Percentiles rank a stretch among this genome's conserved stretches.
Evolutionary conservation across 441 rosid genomes (phyloP).

Genomic region (Syzygium syzygioides): DNA sequence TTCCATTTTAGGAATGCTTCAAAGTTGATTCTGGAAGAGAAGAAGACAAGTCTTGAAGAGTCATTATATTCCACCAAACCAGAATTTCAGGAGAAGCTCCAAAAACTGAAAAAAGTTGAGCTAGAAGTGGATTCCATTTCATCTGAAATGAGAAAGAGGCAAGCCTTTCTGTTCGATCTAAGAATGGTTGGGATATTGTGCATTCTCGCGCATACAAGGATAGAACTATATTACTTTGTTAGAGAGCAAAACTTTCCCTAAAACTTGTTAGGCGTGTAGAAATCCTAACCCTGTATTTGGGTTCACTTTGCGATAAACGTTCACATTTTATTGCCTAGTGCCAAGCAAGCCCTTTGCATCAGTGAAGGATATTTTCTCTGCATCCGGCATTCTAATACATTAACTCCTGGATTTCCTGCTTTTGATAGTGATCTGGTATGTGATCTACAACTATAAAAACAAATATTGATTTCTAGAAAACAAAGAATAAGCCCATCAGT

Average conservation of each 20-base stretch:
- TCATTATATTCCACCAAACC: slow-evolving; percentile 42
- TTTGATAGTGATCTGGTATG: background rate
- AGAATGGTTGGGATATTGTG: background rate
- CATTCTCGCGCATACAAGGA: background rate
- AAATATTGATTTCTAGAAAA: background rate
- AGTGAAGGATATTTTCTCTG: background rate
- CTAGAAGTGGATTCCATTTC: slow-evolving; percentile 37
- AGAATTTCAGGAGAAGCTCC: slow-evolving; percentile 46
- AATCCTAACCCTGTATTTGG: background rate
- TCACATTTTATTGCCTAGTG: background rate
- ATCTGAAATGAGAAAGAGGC: slow-evolving; percentile 55
- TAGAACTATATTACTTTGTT: background rate
- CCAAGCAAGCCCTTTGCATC: background rate
- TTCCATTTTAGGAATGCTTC: slow-evolving; percentile 42
- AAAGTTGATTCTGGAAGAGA: slow-evolving; percentile 44
- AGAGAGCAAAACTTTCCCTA: background rate
- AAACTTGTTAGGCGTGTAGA: background rate
- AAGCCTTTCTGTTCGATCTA: background rate
- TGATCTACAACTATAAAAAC: background rate
- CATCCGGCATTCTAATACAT: background rate
- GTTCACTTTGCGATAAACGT: background rate
- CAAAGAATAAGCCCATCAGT: background rate
- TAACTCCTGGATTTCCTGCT: background rate
- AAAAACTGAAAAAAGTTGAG: slow-evolving; percentile 46
- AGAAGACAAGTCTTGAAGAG: slow-evolving; percentile 51